These are phyloP conservation scores for Amanita jacksonii DNA, from an alignment of 768 basidiomycete species.

Conservation along the genomic window DNA sequence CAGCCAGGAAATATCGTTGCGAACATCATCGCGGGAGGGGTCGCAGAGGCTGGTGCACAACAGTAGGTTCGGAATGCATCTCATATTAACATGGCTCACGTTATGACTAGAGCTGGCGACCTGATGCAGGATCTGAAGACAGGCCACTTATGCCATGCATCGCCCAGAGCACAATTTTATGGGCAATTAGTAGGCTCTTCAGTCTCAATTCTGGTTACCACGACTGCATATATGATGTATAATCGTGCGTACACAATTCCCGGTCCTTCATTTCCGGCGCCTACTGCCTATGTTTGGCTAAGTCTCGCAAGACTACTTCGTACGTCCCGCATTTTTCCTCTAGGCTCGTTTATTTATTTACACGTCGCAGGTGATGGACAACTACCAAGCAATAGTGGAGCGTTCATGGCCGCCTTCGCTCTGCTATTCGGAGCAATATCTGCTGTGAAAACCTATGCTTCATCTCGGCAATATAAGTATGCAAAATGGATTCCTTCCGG, in stretches of 20 bases:
- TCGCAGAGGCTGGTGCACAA: constrained; percentile 92
- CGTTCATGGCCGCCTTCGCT: constrained; percentile 78
- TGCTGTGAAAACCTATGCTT: constrained; percentile 52
- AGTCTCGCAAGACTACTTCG: constrained; percentile 67
- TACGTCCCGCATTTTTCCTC: constrained; percentile 25
- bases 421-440: constrained; percentile 61
- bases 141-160: constrained; percentile 85
- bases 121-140: constrained; percentile 99
- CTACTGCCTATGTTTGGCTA: constrained; percentile 92
- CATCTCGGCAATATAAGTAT: constrained; percentile 37
- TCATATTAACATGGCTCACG: not conserved
- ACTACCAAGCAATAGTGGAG: constrained; percentile 63
- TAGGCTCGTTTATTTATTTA: constrained; percentile 16
- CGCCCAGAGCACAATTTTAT: constrained; percentile 90
- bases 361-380: constrained; percentile 60
- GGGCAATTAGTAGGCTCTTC: constrained; percentile 88
- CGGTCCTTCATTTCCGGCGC: constrained; percentile 91
- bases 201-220: constrained; percentile 81
- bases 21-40: constrained; percentile 93
- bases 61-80: constrained; percentile 41
- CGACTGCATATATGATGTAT: constrained; percentile 82
- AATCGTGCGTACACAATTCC: constrained; percentile 83
- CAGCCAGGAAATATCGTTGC: constrained; percentile 96
- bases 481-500: constrained; percentile 87
- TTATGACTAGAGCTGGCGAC: constrained; percentile 68